A percentile compares a stretch with the other conserved stretches of the same genome.
Evolutionary conservation across 2,329 filamentous ascomycete genomes (phyloP).

Genomic region (Sarocladium strictum): DNA sequence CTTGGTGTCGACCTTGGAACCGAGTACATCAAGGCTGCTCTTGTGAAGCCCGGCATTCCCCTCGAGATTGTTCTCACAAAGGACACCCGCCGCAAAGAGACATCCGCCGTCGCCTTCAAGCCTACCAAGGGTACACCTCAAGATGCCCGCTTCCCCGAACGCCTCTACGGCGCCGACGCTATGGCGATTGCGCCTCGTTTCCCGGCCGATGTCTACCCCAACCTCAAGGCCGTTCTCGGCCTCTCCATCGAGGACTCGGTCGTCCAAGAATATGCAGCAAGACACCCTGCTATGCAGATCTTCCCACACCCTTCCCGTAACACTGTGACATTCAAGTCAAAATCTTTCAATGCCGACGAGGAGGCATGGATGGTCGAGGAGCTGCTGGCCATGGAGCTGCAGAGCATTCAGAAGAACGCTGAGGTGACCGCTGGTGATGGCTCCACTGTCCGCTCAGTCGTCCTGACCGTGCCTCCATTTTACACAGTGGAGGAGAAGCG

Average conservation of each 20-base stretch:
- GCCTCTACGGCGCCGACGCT: slow-evolving; percentile 87
- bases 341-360: slow-evolving; percentile 53
- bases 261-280: slow-evolving; percentile 63
- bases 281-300: slow-evolving; percentile 74
- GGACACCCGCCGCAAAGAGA: slow-evolving; percentile 94
- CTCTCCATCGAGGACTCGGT: slow-evolving; percentile 55
- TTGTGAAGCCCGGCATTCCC: slow-evolving; percentile 94
- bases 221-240: slow-evolving; percentile 87
- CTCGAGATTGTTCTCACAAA: slow-evolving; percentile 98
- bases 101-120: slow-evolving; percentile 88
- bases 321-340: slow-evolving; percentile 79
- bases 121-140: slow-evolving; percentile 58
- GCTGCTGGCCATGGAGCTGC: slow-evolving; percentile 90
- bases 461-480: slow-evolving; percentile 85
- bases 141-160: slow-evolving; percentile 70
- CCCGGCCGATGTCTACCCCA: slow-evolving; percentile 89
- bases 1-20: slow-evolving; percentile 92
- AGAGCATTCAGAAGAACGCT: slow-evolving; percentile 85
- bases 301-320: slow-evolving; percentile 53
- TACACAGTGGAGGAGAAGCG: slow-evolving; percentile 88
- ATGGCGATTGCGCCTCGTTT: slow-evolving; percentile 81
- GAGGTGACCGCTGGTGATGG: slow-evolving; percentile 75
- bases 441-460: slow-evolving; percentile 68
- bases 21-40: slow-evolving; percentile 90
- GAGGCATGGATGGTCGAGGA: slow-evolving; percentile 80